A percentile compares a stretch with the other conserved stretches of the same genome.
These are phyloP conservation scores for Desmodesmus armatus DNA, from an alignment of 139 green algal genomes.

Conservation along the genomic window DNA sequence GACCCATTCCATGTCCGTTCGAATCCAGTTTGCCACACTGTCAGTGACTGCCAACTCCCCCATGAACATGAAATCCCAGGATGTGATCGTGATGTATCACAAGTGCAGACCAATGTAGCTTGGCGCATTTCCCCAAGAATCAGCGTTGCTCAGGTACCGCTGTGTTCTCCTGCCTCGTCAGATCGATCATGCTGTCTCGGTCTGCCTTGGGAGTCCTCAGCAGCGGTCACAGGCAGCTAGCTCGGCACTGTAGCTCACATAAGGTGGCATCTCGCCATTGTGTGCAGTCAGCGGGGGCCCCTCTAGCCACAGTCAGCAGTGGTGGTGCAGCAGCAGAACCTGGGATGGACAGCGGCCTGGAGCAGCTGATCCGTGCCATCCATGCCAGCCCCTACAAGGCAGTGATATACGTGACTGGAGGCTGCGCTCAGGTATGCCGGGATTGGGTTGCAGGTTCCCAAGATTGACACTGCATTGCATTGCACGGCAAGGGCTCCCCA, in stretches of 20 bases:
- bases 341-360: slow-evolving; percentile 10
- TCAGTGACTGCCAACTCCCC: neutral
- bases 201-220: too few species aligned
- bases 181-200: neutral
- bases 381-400: slow-evolving; percentile 58
- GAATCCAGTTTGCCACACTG: neutral
- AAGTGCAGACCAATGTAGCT: neutral
- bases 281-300: neutral
- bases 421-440: slow-evolving; percentile 64
- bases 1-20: neutral
- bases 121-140: neutral
- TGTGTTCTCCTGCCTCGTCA: neutral
- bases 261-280: too few species aligned
- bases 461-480: neutral
- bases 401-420: slow-evolving; percentile 68
- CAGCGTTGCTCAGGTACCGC: neutral
- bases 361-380: slow-evolving; percentile 49
- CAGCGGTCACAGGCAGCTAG: too few species aligned
- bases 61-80: neutral
- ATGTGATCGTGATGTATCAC: neutral
- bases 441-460: neutral
- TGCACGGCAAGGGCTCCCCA: neutral
- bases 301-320: neutral
- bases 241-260: too few species aligned
- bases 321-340: neutral